A percentile compares a stretch with the other conserved stretches of the same genome.
Conservation (phyloP, 305 asterid genomes). For the Plantago coronopus region DNA sequence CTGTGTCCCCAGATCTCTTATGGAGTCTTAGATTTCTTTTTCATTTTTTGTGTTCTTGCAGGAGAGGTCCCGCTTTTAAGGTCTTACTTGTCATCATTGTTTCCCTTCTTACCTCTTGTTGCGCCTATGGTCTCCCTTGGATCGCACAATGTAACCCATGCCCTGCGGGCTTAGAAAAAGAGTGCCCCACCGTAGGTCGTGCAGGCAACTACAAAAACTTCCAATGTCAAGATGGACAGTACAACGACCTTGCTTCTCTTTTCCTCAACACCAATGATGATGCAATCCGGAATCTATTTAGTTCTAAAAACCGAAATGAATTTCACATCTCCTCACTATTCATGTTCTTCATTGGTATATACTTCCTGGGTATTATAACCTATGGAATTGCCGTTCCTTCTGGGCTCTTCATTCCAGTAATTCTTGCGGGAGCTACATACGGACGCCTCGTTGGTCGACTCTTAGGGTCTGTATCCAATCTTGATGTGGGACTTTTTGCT, state of each 20-base stretch:
- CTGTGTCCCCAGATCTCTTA: no score
- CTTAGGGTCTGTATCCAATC: conserved; percentile 52
- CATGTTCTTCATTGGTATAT: conserved; percentile 55
- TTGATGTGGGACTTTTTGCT: conserved; percentile 70
- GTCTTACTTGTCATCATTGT: conserved; percentile 62
- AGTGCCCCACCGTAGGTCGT: conserved; percentile 73
- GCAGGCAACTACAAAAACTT: conserved; percentile 80
- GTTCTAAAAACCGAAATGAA: conserved; percentile 43
- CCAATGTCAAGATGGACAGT: conserved; percentile 67
- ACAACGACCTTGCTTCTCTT: conserved; percentile 90
- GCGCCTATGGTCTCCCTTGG: conserved; percentile 85
- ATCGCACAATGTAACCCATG: conserved; percentile 69
- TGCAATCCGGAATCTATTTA: conserved; percentile 83
- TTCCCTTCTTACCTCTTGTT: conserved; percentile 78
- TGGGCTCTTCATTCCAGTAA: conserved; percentile 95
- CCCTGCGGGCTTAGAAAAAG: conserved; percentile 43
- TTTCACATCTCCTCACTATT: conserved; percentile 57
- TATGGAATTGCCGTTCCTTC: conserved; percentile 96
- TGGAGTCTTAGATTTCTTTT: not conserved
- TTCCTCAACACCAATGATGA: conserved; percentile 87
- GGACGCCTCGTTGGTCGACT: conserved; percentile 79
- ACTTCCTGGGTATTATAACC: conserved; percentile 77
- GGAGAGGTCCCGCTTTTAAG: conserved; percentile 76
- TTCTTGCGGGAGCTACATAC: conserved; percentile 90
- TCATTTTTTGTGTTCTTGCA: conserved; percentile 29